Evolutionary conservation across 1,284 basidiomycete species (phyloP), one percentile per base, ranked within the genome.

Genomic region (Filobasidium uniguttulatum): DNA sequence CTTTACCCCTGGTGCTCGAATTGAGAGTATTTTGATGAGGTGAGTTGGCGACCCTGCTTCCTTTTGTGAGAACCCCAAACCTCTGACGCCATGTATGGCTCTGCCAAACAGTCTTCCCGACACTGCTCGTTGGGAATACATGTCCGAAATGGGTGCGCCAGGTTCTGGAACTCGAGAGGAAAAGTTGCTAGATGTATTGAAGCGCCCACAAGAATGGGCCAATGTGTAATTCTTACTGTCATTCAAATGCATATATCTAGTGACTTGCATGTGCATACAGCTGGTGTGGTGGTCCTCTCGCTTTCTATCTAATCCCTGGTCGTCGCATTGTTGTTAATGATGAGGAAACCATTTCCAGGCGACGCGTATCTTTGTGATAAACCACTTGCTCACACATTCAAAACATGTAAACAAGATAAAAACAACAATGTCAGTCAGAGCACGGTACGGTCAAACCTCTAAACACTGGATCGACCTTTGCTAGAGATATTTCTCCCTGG

Each of bases 21-120:
- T 93, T 20, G 91, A 96, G 74, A 89, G 85, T 63, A 90, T 94
- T 53, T 69, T 93, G 52, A 90, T 91, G 85, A 87, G 82, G 59
- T 63, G 60, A 61, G 56, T 54, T 40, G 50, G 8, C 7, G 9
- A 17, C 9, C 33, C 22, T 8, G 20, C 19, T 10, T 35, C 14
- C 23, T n/a, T 23, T 19, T 4, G 1, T 17, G 12, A 23, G 5
- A 30, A 47, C 19, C 9, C 25, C 14, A 15, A 26, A 28, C 29
- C n/a, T 4, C 30, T 40, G 23, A 38, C 8, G 10, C 26, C 25
- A 17, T 17, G 36, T 28, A 17, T 29, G 2, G 14, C 23, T 34
- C 5, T 19, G 28, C n/a, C n/a, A 46, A 6, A 28, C 44, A 67
- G 65, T 63, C 65, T 96, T 51, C 91, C 90, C 0, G 83, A 91